A percentile compares a stretch with the other conserved stretches of the same genome.
phyloP scores from a whole-genome alignment of 116 monocot genomes.

The Phalaenopsis hybrid region DNA sequence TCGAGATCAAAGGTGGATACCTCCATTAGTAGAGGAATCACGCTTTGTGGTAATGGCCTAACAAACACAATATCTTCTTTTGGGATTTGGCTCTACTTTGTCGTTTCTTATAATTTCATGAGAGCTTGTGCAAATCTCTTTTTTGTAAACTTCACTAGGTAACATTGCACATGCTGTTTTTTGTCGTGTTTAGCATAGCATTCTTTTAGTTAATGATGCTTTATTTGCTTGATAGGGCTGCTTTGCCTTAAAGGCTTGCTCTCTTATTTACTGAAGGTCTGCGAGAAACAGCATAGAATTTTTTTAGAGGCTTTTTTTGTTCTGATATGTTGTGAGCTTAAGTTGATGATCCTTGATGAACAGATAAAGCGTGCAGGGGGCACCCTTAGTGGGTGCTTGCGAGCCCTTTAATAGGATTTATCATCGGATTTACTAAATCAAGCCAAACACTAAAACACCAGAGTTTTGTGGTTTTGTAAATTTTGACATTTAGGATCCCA shows the following conservation, averaged over 20 bases:
- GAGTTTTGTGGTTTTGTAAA: too few species aligned
- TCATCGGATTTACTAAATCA: too few species aligned
- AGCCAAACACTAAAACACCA: too few species aligned
- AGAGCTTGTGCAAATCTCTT: background rate
- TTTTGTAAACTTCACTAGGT: background rate
- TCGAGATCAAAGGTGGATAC: conserved; percentile 71
- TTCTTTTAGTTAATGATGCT: background rate
- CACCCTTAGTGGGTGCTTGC: background rate
- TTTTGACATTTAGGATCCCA: too few species aligned
- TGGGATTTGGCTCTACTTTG: background rate
- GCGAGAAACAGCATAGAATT: background rate
- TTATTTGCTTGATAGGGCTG: too few species aligned
- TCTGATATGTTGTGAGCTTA: too few species aligned
- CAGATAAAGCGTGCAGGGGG: background rate
- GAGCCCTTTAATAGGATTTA: too few species aligned
- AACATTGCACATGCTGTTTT: background rate
- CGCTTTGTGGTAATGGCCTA: conserved; percentile 40
- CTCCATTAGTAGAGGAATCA: conserved; percentile 54
- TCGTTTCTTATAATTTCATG: background rate
- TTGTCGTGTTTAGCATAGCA: background rate
- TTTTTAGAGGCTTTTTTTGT: background rate
- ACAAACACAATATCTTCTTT: background rate
- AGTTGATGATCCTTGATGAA: background rate
- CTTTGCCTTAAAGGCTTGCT: background rate
- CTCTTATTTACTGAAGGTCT: background rate